Evolutionary conservation across 1,284 basidiomycete genomes (phyloP).

Genomic region (Apiotrichum domesticum): DNA sequence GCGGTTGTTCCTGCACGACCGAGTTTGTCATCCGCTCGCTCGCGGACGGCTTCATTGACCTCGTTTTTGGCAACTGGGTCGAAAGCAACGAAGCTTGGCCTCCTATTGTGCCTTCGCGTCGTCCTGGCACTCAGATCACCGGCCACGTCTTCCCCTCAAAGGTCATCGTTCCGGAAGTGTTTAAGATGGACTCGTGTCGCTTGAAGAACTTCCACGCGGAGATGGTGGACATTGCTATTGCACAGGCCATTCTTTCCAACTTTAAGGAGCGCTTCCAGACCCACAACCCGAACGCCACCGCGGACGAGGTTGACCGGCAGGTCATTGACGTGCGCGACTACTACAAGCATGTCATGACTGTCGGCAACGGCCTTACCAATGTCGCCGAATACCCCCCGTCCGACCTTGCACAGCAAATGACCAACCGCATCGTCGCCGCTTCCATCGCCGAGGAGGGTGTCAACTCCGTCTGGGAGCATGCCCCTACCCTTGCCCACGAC

Average conservation of each 20-base stretch:
- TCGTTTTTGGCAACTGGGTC: constrained; percentile 53
- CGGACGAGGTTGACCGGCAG: constrained; percentile 53
- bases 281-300: constrained; percentile 64
- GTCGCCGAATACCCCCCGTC: constrained; percentile 7
- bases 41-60: constrained; percentile 61
- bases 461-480: constrained; percentile 1
- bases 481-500: constrained; percentile 9
- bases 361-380: constrained; percentile 9
- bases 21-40: constrained; percentile 50
- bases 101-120: constrained; percentile 32
- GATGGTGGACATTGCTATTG: constrained; percentile 64
- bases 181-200: constrained; percentile 73
- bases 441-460: constrained; percentile 1
- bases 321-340: constrained; percentile 46
- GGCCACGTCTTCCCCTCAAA: constrained; percentile 48
- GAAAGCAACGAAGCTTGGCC: constrained; percentile 40
- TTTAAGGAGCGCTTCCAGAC: constrained; percentile 10
- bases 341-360: constrained; percentile 22
- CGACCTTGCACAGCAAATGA: constrained; percentile 15
- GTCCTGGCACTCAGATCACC: constrained; percentile 37
- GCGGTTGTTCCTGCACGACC: constrained; percentile 19
- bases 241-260: constrained; percentile 60
- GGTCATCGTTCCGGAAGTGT: constrained; percentile 60
- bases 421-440: constrained; percentile 13
- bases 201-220: constrained; percentile 60